Base-by-base conservation (phyloP, 345 rosid genomes). In the Excoecaria agallocha region DNA sequence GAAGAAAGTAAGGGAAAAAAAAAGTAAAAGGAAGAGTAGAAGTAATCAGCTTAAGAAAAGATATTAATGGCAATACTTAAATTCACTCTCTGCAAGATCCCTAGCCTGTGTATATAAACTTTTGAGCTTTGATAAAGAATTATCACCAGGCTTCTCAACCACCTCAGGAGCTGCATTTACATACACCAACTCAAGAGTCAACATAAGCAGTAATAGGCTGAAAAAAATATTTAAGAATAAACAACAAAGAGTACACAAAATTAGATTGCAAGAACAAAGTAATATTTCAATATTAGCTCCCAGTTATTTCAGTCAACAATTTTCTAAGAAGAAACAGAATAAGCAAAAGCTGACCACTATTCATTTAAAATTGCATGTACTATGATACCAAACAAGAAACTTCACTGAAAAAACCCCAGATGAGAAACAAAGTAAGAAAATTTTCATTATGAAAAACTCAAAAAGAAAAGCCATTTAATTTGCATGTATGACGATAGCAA, bases 71-170 rank as follows among this genome's bases (percentile, higher is more conserved):
- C 71, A 89, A 56, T 86, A 95, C 99, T 7, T 74, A 71, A 87
- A 85, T 95, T 95, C 98, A 81, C 0, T 84, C 82, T 95, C 98
- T 3, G 98, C 91, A 74, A 94, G 93, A 9, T 89, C 98, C 84
- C 83, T 94, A 12, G 96, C 98, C 57, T 70, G 93, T 71, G 79
- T 86, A 77, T 94, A 94, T 39, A 84, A 78, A 69, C 0, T 11
- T 83, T 84, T 92, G 56, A 92, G 89, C 86, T 43, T 92, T 43
- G 85, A 70, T 58, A 91, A 85, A 25, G 94, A 88, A 79, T 7
- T 80, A 85, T 94, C 98, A 72, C 91, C 93, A 37, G 92, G 95
- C 84, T 89, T 94, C 88, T 91, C 98, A 77, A 92, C 92, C 74
- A 92, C 83, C 82, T 92, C 98, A 10, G 98, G 98, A 70, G 90